These are phyloP conservation scores for Cystobasidium tubakii DNA, from an alignment of 768 basidiomycete species.

Conservation along the genomic window DNA sequence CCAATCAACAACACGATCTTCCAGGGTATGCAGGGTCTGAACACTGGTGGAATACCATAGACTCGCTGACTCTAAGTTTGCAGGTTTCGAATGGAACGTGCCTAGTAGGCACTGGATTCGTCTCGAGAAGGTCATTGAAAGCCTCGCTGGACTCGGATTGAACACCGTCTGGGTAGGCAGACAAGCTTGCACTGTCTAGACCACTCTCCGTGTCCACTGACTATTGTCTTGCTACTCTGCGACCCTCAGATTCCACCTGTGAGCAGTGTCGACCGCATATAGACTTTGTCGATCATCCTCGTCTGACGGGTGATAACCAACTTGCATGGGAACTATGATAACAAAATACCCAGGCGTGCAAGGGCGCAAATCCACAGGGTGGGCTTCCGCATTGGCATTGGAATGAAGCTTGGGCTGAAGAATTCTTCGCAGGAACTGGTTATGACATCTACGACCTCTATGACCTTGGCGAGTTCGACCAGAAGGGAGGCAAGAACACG, in stretches of 20 bases:
- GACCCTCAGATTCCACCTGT: constrained; percentile 33
- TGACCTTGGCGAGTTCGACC: constrained; percentile 51
- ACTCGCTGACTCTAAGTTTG: neutral
- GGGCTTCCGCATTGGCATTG: no score
- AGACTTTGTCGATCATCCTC: constrained; percentile 27
- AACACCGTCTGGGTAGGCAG: constrained; percentile 50
- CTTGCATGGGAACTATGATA: neutral
- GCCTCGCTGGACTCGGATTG: constrained; percentile 50
- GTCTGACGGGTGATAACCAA: no score
- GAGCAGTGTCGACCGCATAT: constrained; percentile 43
- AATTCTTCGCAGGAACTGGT: no score
- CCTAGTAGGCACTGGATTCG: constrained; percentile 48
- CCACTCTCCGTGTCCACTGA: neutral
- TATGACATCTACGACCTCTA: constrained; percentile 49
- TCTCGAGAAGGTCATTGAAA: constrained; percentile 45
- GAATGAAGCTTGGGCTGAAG: no score
- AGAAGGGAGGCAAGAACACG: constrained; percentile 48
- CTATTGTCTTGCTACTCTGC: constrained; percentile 17
- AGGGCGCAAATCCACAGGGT: constrained; percentile 48
- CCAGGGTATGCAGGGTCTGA: neutral
- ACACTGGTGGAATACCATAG: neutral
- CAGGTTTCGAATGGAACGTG: constrained; percentile 43
- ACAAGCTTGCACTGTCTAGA: neutral
- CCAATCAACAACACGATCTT: constrained; percentile 42
- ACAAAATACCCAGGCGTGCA: constrained; percentile 34